phyloP scores from a whole-genome alignment of 2,329 filamentous ascomycete genomes.

The Xylaria hypoxylon region DNA sequence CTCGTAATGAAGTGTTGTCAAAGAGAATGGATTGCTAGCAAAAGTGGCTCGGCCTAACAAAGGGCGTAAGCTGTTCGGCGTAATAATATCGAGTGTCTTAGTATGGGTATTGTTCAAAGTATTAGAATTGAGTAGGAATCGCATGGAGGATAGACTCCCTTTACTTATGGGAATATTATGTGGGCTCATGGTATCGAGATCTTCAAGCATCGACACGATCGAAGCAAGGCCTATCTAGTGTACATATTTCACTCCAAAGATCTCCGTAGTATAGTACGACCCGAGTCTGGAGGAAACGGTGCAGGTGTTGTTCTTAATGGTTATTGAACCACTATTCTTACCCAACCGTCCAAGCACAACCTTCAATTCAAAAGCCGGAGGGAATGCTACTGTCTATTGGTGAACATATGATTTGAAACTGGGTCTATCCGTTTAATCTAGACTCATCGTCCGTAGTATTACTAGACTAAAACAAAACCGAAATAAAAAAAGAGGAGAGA shows the following conservation, averaged over 20 bases:
- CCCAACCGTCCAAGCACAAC: constrained; percentile 10
- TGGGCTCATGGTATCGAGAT: constrained; percentile 29
- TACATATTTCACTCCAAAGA: neutral
- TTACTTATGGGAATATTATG: constrained; percentile 16
- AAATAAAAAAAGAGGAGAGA: neutral
- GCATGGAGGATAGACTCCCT: neutral
- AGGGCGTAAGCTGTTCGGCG: constrained; percentile 3
- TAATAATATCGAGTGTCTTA: constrained; percentile 2
- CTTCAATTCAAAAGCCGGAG: neutral
- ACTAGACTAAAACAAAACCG: too few relatives aligned
- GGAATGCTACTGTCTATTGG: constrained; percentile 22
- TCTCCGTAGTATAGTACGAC: neutral
- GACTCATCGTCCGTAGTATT: constrained; percentile 5
- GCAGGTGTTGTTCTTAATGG: constrained; percentile 8
- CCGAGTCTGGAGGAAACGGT: constrained; percentile 18
- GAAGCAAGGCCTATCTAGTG: constrained; percentile 3
- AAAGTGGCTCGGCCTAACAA: constrained; percentile 21
- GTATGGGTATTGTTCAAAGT: neutral
- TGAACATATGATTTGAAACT: constrained; percentile 1
- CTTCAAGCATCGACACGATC: constrained; percentile 9
- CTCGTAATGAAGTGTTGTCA: constrained; percentile 8
- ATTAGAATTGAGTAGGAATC: neutral
- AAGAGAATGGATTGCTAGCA: constrained; percentile 18
- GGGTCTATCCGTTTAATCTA: neutral
- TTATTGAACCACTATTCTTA: constrained; percentile 11